These are phyloP conservation scores for Plantago major DNA, from an alignment of 257 asterid genomes.

Conservation along the genomic window DNA sequence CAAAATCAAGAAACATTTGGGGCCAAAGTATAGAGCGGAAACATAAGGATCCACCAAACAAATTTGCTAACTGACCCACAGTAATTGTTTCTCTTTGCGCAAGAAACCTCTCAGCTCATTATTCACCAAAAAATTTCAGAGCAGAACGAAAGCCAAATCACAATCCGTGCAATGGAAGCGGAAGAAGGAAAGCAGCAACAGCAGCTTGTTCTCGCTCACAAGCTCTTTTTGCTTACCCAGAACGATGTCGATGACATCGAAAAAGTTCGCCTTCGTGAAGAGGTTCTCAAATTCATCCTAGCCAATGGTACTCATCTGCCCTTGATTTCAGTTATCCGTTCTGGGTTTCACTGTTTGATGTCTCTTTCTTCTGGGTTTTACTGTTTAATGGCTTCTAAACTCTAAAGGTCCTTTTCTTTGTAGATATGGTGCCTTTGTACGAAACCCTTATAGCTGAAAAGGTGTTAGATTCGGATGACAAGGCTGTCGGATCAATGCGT, in stretches of 20 bases:
- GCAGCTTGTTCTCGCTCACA: slow-evolving; percentile 78
- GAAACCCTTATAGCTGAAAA: slow-evolving; percentile 67
- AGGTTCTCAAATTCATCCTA: slow-evolving; percentile 60
- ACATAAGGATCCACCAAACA: no score
- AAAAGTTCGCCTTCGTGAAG: slow-evolving; percentile 86
- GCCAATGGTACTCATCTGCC: slow-evolving; percentile 50
- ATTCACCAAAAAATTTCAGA: neutral
- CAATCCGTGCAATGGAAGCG: slow-evolving; percentile 82
- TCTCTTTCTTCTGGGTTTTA: no score
- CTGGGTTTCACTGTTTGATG: no score
- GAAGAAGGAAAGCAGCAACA: slow-evolving; percentile 81
- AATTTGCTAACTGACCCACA: no score
- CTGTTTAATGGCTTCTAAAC: no score
- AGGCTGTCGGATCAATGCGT: slow-evolving; percentile 65
- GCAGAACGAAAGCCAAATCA: no score
- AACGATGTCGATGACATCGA: slow-evolving; percentile 86
- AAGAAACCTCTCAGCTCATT: slow-evolving; percentile 23
- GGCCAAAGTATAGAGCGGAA: no score
- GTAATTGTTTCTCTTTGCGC: slow-evolving; percentile 19
- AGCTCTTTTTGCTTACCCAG: slow-evolving; percentile 63
- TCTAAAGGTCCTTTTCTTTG: neutral
- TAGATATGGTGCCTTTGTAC: slow-evolving; percentile 81
- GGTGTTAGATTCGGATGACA: slow-evolving; percentile 61
- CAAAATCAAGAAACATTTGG: no score
- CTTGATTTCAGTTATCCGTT: neutral